Base-by-base conservation (phyloP, 768 basidiomycete species). In the Russula vinacea region DNA sequence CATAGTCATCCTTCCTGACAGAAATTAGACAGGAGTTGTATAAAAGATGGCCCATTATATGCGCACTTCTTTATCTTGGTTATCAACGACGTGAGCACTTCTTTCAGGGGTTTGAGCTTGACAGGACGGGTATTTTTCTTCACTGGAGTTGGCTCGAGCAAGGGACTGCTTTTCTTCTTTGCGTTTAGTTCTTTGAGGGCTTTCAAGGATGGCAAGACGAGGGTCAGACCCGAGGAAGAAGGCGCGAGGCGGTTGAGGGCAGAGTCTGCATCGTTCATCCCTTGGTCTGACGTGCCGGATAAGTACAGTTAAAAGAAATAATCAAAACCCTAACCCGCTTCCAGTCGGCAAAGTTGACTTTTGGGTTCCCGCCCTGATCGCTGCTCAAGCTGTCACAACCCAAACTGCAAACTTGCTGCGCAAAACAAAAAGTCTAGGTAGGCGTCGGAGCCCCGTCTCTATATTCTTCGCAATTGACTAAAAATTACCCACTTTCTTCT, bases 1-100 rank as follows among this genome's bases (percentile, higher is more conserved):
- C 89, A 78, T 92, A 92, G 74, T 90, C 88, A 71, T 92, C 90
- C 73, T 88, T 91, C 78, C 90, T 92, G 68, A 6, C 62, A 62
- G 56, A 49, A 26, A 52, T 52, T 7, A 50, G 37, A n/a, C 14
- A 22, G 22, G 26, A 8, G 17, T n/a, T 13, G 17, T 26, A 26
- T 6, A 17, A 17, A 22, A 24, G 8, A 37, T 7, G 26, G 54
- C 44, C 8, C 10, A 0, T n/a, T 29, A 11, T 32, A 24, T 6
- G 51, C 67, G 50, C 64, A 90, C 90, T 87, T 91, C 77, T 90
- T 90, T 32, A 92, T 83, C 74, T 88, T 88, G 0, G 73, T 70
- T 52, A 92, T 84, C 22, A 92, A 77, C 73, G 84, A 85, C 4
- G 76, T 71, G 53, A 92, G 74, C 26, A 91, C 87, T 74, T 90